Percentiles rank a stretch among this genome's conserved stretches.
Conservation (phyloP, 1,284 basidiomycete species). For the Polyporus tsugae region DNA sequence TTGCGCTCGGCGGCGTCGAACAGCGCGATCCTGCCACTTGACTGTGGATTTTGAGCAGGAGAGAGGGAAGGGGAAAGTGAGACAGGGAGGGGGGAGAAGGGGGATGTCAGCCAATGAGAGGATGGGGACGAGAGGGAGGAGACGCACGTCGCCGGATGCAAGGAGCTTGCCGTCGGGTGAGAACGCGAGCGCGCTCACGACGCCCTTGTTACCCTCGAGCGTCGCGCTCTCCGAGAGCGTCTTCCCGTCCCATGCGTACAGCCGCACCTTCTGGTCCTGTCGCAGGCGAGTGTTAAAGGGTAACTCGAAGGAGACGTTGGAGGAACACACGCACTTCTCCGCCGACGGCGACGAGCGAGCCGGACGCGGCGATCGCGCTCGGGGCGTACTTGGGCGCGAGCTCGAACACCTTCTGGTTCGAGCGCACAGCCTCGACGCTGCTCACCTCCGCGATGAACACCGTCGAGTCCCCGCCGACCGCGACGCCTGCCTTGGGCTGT, state of each 20-base stretch:
- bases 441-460: slow-evolving; percentile 78
- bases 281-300: neutral
- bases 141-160: slow-evolving; percentile 82
- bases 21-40: slow-evolving; percentile 81
- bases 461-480: slow-evolving; percentile 66
- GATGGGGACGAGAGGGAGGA: neutral
- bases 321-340: slow-evolving; percentile 62
- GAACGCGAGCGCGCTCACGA: slow-evolving; percentile 83
- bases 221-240: slow-evolving; percentile 59
- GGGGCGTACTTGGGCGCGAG: slow-evolving; percentile 62
- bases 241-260: slow-evolving; percentile 78
- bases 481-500: slow-evolving; percentile 78
- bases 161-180: slow-evolving; percentile 80
- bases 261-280: slow-evolving; percentile 78
- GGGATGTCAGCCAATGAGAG: slow-evolving; percentile 7
- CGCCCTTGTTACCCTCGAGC: slow-evolving; percentile 77
- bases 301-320: too few species aligned
- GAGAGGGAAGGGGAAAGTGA: neutral
- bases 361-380: slow-evolving; percentile 62
- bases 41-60: slow-evolving; percentile 48
- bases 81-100: neutral
- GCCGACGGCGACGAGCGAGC: slow-evolving; percentile 73
- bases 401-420: slow-evolving; percentile 71
- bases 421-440: slow-evolving; percentile 72
- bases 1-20: slow-evolving; percentile 76